phyloP scores from a whole-genome alignment of 257 asterid genomes.

The Przewalskia tangutica region DNA sequence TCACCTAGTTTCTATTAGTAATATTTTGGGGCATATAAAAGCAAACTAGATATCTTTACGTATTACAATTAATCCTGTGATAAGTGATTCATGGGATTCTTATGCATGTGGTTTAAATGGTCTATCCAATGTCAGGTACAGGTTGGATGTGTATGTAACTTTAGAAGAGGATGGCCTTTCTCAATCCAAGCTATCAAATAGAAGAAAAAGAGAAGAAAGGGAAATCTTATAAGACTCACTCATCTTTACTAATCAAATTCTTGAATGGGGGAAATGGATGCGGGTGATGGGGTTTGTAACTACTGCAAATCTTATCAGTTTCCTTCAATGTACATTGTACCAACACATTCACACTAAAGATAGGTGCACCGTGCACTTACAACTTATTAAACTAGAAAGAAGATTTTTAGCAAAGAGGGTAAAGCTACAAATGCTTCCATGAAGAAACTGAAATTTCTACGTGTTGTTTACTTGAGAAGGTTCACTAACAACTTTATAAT shows the following conservation, averaged over 20 bases:
- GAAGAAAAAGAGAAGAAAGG: neutral
- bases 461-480: neutral
- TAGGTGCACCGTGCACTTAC: neutral
- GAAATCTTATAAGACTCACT: neutral
- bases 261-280: neutral
- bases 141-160: neutral
- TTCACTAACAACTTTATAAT: neutral
- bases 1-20: neutral
- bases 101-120: neutral
- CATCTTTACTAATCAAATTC: too few species aligned
- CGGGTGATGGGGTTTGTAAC: neutral
- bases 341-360: neutral
- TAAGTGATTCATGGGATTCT: neutral
- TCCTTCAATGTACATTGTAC: neutral
- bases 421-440: neutral
- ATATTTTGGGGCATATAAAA: neutral
- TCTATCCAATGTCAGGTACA: neutral
- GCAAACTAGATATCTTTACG: neutral
- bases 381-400: neutral
- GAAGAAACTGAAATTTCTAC: neutral
- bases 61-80: neutral
- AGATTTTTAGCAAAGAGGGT: neutral
- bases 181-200: neutral
- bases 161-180: neutral
- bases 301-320: neutral